phyloP scores from a whole-genome alignment of 768 basidiomycete species.

The Lactarius psammicola region DNA sequence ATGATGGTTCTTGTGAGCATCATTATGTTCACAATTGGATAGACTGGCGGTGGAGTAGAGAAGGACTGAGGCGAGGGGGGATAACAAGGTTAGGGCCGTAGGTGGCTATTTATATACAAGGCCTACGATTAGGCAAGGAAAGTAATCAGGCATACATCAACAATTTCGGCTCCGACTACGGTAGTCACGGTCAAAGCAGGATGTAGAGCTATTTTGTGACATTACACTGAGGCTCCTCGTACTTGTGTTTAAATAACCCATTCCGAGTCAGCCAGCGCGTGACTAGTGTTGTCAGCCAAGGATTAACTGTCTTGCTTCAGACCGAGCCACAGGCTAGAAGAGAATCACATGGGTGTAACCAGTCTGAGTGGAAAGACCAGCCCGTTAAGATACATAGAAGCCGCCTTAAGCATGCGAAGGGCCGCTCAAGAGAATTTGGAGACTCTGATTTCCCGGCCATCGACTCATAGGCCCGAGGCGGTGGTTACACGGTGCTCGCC shows the following conservation, averaged over 20 bases:
- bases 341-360: neutral
- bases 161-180: neutral
- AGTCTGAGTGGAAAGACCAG: neutral
- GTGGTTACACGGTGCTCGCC: neutral
- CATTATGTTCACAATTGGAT: neutral
- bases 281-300: neutral
- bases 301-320: neutral
- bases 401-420: neutral
- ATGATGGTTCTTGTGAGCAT: neutral
- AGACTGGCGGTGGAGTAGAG: neutral
- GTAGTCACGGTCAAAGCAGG: neutral
- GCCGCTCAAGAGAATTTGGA: neutral
- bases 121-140: neutral
- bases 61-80: neutral
- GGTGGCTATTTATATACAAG: neutral
- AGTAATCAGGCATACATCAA: neutral
- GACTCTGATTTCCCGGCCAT: neutral
- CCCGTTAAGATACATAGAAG: neutral
- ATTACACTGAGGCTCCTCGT: neutral
- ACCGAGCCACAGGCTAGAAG: neutral
- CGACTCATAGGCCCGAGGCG: neutral
- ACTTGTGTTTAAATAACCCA: neutral
- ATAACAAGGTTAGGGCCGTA: neutral
- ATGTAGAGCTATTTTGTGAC: neutral
- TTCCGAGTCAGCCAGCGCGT: neutral